Evolutionary conservation across 2,329 filamentous ascomycete species (phyloP), one percentile per base, ranked within the genome.

Genomic region (Magnaporthales sp.): DNA sequence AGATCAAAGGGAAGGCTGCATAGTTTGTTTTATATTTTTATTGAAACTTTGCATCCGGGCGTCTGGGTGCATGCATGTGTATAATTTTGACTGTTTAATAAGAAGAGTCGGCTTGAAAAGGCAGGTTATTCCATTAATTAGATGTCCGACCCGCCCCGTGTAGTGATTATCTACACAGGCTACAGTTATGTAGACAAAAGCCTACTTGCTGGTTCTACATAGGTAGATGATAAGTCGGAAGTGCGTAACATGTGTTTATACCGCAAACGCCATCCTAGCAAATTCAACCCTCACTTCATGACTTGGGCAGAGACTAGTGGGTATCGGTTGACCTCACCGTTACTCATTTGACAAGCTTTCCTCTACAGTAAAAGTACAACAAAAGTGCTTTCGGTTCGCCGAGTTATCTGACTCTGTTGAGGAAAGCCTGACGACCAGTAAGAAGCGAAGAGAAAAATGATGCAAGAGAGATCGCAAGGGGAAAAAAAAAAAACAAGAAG

Each of bases 1-100:
- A 76, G 70, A 73, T 71, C 5, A 79, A 78, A 72, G 76, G 75
- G 54, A 83, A 79, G 70, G 75, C n/a, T 4, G 61, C 13, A 13
- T 63, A 60, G 11, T 11, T 4, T 4, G 7, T 38, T 4, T 51
- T 11, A 19, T 11, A 11, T 51, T 4, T 51, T 4, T 4, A 11
- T 51, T 51, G 32, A 51, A 7, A 15, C 13, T 15, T 51, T 6
- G n/a, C n/a, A n/a, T n/a, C n/a, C n/a, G n/a, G n/a, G n/a, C n/a
- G n/a, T n/a, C n/a, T n/a, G n/a, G n/a, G n/a, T n/a, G n/a, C n/a
- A n/a, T n/a, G n/a, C n/a, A n/a, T 46, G 32, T 46, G n/a, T 46
- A 46, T 46, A 46, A 46, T 3, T 19, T 7, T 46, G 19, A 38
- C 2, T 46, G 15, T 46, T 46, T 46, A n/a, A n/a, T 19, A 46